phyloP scores from a whole-genome alignment of 306 rosid species.

The Vigna mungo region DNA sequence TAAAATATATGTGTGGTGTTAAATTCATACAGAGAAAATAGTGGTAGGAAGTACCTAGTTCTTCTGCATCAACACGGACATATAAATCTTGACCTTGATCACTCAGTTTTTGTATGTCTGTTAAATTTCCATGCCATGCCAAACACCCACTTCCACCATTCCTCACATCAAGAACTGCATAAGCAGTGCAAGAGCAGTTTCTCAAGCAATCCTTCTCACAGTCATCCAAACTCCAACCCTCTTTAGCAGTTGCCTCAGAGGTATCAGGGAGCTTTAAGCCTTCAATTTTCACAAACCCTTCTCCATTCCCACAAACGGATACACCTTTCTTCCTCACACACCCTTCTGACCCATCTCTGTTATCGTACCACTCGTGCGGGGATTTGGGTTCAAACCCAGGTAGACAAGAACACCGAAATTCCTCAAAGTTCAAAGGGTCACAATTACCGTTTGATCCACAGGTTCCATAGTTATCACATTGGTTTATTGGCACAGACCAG shows the following conservation, averaged over 20 bases:
- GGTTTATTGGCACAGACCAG: conserved; percentile 52
- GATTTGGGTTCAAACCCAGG: conserved; percentile 70
- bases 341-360: conserved; percentile 58
- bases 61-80: conserved; percentile 59
- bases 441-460: conserved; percentile 64
- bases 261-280: conserved; percentile 66
- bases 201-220: conserved; percentile 59
- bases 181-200: conserved; percentile 68
- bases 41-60: conserved; percentile 41
- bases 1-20: background rate
- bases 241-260: conserved; percentile 39
- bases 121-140: conserved; percentile 56
- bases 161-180: conserved; percentile 59
- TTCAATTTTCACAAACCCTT: conserved; percentile 63
- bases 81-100: conserved; percentile 63
- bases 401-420: conserved; percentile 53
- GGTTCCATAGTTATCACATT: conserved; percentile 59
- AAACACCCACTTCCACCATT: conserved; percentile 63
- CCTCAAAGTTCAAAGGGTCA: conserved; percentile 45
- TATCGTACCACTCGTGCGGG: conserved; percentile 51
- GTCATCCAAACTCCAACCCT: conserved; percentile 42
- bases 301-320: conserved; percentile 60
- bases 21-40: background rate
- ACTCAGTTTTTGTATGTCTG: conserved; percentile 31
- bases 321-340: conserved; percentile 55